Percentiles rank a stretch among this genome's conserved stretches.
Evolutionary conservation across 495 filamentous ascomycete genomes (phyloP).

Genomic region (Hypoxylon fuscum): DNA sequence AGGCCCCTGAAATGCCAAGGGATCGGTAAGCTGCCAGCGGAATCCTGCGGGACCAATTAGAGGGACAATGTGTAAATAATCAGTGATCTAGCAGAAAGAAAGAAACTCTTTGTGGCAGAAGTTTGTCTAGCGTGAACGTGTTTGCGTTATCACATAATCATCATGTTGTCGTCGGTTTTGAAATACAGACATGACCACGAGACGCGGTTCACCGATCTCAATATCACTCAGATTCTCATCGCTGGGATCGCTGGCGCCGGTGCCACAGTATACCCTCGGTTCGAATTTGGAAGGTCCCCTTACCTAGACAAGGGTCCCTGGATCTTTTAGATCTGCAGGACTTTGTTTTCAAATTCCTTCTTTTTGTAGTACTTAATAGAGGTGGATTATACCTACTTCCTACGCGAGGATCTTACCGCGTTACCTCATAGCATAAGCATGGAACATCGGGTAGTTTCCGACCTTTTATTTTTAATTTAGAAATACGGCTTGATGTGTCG

Average conservation of each 20-base stretch:
- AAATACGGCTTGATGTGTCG: slow-evolving; percentile 22
- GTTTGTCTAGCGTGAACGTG: background rate
- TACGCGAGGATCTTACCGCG: too few relatives aligned
- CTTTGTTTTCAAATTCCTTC: too few relatives aligned
- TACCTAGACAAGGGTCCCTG: too few relatives aligned
- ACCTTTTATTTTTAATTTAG: slow-evolving; percentile 28
- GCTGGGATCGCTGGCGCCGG: too few relatives aligned
- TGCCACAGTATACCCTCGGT: too few relatives aligned
- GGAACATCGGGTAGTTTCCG: slow-evolving; percentile 6
- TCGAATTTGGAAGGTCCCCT: too few relatives aligned
- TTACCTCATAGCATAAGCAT: background rate
- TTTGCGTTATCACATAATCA: background rate
- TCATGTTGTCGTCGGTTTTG: background rate
- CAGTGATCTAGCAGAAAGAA: background rate
- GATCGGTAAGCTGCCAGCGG: slow-evolving; percentile 14
- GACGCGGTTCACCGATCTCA: too few relatives aligned
- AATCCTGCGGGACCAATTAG: slow-evolving; percentile 19
- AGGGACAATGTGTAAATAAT: background rate
- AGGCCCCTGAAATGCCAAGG: slow-evolving; percentile 36
- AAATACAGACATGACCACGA: too few relatives aligned
- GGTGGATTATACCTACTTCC: too few relatives aligned
- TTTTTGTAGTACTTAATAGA: too few relatives aligned
- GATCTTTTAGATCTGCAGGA: too few relatives aligned
- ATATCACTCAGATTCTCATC: too few relatives aligned
- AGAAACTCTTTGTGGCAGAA: background rate